A percentile compares a stretch with the other conserved stretches of the same genome.
Evolutionary conservation across 306 rosid genomes (phyloP).

Genomic region (Cicer chorassanicum): DNA sequence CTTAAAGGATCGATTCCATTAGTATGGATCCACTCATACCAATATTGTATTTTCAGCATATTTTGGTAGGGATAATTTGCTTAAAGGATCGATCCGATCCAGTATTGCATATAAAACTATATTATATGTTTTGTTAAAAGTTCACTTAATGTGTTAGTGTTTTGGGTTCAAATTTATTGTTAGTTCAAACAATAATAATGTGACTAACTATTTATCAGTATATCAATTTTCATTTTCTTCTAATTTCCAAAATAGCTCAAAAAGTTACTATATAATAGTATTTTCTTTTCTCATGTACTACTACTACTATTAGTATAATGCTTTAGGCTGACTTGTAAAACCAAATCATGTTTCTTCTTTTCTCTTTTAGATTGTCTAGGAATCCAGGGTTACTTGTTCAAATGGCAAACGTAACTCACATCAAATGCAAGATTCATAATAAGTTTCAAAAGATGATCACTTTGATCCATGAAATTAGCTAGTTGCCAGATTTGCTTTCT

Average conservation of each 20-base stretch:
- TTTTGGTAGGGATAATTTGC: no score
- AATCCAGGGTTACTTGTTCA: constrained; percentile 51
- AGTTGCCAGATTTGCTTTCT: constrained; percentile 38
- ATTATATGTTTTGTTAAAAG: no score
- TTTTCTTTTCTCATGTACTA: background rate
- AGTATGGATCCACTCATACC: no score
- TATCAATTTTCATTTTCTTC: background rate
- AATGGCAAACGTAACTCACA: constrained; percentile 42
- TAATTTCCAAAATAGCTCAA: background rate
- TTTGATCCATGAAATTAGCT: constrained; percentile 29
- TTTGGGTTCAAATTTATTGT: background rate
- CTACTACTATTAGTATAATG: background rate
- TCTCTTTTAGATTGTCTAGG: constrained; percentile 40
- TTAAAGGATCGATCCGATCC: no score
- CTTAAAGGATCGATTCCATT: no score
- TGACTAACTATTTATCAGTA: no score
- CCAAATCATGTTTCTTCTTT: constrained; percentile 6
- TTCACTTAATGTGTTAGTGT: background rate
- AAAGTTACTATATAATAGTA: background rate
- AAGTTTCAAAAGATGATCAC: constrained; percentile 25
- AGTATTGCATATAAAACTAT: no score
- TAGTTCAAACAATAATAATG: background rate
- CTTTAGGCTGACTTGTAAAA: constrained; percentile 10
- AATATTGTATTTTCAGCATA: no score
- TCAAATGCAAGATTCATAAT: constrained; percentile 29